Evolutionary conservation across 352 stramenopile genomes (phyloP).

Genomic region (Elongisporangium undulatum): DNA sequence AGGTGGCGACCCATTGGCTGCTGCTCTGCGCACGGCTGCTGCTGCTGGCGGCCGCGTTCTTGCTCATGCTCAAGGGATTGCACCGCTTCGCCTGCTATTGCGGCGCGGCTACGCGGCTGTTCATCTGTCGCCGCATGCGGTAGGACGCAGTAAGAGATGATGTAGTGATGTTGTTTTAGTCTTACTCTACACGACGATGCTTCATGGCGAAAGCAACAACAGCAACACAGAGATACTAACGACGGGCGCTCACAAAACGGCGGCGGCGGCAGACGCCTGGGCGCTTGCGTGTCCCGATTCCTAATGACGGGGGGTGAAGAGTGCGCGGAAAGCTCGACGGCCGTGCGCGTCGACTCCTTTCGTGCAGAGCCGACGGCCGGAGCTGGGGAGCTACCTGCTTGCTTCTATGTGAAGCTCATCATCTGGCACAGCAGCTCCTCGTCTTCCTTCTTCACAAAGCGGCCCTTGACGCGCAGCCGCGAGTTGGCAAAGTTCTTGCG

Average conservation of each 20-base stretch:
- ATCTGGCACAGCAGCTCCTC: constrained; percentile 87
- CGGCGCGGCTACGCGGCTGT: constrained; percentile 12
- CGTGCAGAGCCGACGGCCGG: neutral
- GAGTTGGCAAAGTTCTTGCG: constrained; percentile 99
- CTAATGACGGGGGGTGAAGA: neutral
- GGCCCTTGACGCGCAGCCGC: constrained; percentile 95
- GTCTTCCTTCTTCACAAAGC: constrained; percentile 99
- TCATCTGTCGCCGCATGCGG: constrained; percentile 7
- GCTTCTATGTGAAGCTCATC: constrained; percentile 67
- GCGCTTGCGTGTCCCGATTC: neutral
- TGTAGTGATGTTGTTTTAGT: neutral
- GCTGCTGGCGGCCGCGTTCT: constrained; percentile 8
- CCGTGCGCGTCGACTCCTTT: neutral
- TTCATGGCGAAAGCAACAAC: neutral
- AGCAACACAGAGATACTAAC: neutral
- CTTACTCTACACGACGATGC: neutral
- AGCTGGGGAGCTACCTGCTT: neutral
- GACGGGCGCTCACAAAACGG: neutral
- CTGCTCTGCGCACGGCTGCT: neutral
- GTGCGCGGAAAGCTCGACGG: neutral
- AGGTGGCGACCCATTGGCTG: neutral
- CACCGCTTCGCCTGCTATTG: constrained; percentile 8
- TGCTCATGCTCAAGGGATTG: constrained; percentile 10
- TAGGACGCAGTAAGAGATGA: neutral
- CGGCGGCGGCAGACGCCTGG: neutral